phyloP scores from a whole-genome alignment of 179 eudicot genomes.

The Carnegiea gigantea region DNA sequence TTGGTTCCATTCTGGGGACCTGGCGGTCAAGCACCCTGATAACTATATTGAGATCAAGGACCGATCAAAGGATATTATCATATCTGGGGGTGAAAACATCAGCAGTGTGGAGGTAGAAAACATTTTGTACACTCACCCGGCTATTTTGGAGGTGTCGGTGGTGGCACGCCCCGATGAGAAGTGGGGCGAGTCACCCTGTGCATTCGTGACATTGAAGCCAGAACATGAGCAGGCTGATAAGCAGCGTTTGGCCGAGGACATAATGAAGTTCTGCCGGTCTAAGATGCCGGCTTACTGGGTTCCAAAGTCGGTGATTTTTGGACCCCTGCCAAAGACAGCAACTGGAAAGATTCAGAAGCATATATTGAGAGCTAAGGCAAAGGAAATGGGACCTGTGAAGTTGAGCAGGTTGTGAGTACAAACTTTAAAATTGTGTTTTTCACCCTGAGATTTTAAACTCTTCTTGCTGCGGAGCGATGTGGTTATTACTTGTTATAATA shows the following conservation, averaged over 20 bases:
- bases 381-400: constrained; percentile 86
- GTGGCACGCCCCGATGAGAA: constrained; percentile 78
- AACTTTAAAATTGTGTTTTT: not conserved
- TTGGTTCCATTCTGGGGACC: constrained; percentile 89
- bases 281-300: constrained; percentile 92
- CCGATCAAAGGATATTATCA: constrained; percentile 84
- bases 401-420: constrained; percentile 53
- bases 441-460: not conserved
- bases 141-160: constrained; percentile 68
- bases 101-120: constrained; percentile 92
- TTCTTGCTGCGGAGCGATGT: not conserved
- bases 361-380: constrained; percentile 71
- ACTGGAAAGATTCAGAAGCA: constrained; percentile 97
- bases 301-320: constrained; percentile 79
- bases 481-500: not conserved
- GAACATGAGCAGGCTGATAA: constrained; percentile 47
- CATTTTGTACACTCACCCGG: constrained; percentile 59
- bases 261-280: constrained; percentile 65
- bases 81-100: constrained; percentile 93
- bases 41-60: constrained; percentile 87
- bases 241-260: constrained; percentile 54
- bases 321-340: constrained; percentile 88
- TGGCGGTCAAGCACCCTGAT: constrained; percentile 85
- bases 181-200: constrained; percentile 97
- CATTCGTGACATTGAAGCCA: constrained; percentile 71